Conservation (phyloP, 768 basidiomycete species). For the Tulasnella sp. region DNA sequence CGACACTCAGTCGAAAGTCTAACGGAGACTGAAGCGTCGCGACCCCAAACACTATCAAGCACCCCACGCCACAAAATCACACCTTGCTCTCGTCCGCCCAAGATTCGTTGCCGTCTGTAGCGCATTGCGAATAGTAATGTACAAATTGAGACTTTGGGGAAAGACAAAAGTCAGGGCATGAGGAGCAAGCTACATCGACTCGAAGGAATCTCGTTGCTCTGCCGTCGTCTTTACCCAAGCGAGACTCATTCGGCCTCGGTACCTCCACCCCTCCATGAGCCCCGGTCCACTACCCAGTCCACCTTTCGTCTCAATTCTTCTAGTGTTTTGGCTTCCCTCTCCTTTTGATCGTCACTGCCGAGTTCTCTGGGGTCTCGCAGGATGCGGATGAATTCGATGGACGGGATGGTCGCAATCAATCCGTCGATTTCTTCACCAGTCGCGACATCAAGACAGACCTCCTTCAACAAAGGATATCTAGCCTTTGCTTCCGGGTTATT, state of each 20-base stretch:
- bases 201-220: background rate
- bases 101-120: background rate
- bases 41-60: background rate
- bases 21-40: background rate
- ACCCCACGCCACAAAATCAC: background rate
- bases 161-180: background rate
- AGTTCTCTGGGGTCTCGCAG: background rate
- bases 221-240: background rate
- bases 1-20: background rate
- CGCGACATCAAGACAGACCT: background rate
- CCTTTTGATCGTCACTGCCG: background rate
- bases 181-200: too few relatives aligned
- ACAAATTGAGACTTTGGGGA: too few relatives aligned
- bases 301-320: background rate
- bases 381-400: background rate
- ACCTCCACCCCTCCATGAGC: background rate
- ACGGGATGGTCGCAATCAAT: background rate
- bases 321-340: background rate
- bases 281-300: background rate
- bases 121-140: background rate
- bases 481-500: background rate
- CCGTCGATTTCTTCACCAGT: background rate
- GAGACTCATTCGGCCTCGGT: background rate
- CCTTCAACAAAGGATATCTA: background rate
- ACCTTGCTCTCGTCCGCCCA: background rate